phyloP scores from a whole-genome alignment of 805 yeast genomes.

The Naumovozyma castellii region DNA sequence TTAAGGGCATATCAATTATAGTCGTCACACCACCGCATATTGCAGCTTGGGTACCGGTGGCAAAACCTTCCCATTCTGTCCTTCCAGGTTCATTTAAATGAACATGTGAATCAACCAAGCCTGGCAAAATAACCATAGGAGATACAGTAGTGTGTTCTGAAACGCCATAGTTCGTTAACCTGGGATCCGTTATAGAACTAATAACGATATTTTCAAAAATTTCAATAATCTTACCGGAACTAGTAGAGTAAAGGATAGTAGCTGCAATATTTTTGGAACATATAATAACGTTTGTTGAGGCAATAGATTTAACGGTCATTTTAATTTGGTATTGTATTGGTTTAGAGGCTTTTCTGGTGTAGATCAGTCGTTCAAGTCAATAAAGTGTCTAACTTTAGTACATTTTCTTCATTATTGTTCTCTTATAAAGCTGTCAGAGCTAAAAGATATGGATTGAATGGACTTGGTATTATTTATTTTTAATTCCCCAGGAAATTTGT shows the following conservation, averaged over 20 bases:
- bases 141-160: slow-evolving; percentile 43
- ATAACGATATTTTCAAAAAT: slow-evolving; percentile 33
- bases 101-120: slow-evolving; percentile 88
- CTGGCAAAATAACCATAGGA: slow-evolving; percentile 69
- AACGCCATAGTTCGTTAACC: slow-evolving; percentile 37
- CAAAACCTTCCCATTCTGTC: slow-evolving; percentile 97
- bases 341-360: no score
- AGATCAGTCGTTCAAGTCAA: no score
- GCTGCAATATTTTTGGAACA: slow-evolving; percentile 43
- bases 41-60: slow-evolving; percentile 91
- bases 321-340: no score
- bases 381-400: no score
- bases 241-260: slow-evolving; percentile 51
- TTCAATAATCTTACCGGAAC: slow-evolving; percentile 49
- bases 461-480: no score
- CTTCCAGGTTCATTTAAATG: slow-evolving; percentile 96
- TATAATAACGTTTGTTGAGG: slow-evolving; percentile 50
- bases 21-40: slow-evolving; percentile 96
- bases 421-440: no score
- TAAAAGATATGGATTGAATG: no score
- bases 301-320: slow-evolving; percentile 38
- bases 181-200: slow-evolving; percentile 32
- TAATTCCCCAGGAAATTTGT: no score
- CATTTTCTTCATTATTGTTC: no score
- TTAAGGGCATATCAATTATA: slow-evolving; percentile 90